phyloP scores from a whole-genome alignment of 1,284 basidiomycete species.

The Trametes sp. region DNA sequence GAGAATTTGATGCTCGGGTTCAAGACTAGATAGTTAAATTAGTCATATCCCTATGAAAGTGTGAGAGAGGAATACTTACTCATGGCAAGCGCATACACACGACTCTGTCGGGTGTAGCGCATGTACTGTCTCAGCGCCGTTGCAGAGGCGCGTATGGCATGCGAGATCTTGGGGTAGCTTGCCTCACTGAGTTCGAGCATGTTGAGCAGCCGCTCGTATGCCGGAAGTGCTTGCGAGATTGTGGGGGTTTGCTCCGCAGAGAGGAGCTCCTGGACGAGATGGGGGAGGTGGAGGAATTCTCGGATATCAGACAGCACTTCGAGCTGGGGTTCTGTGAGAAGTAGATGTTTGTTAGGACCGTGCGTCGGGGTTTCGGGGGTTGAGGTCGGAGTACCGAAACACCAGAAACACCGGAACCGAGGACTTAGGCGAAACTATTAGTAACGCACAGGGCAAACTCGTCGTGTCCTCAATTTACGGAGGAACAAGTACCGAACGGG shows the following conservation, averaged over 20 bases:
- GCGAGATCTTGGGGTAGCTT: slow-evolving; percentile 25
- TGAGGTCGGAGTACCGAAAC: no score
- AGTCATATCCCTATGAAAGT: not conserved
- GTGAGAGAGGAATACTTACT: slow-evolving; percentile 31
- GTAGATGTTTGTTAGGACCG: not conserved
- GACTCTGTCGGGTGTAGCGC: slow-evolving; percentile 32
- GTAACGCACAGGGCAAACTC: no score
- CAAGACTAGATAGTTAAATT: not conserved
- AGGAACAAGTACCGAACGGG: no score
- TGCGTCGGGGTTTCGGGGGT: no score
- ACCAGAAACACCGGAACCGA: no score
- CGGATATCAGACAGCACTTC: slow-evolving; percentile 23
- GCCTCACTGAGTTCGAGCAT: not conserved
- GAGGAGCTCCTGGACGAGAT: slow-evolving; percentile 37
- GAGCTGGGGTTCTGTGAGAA: slow-evolving; percentile 11
- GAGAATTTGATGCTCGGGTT: slow-evolving; percentile 7
- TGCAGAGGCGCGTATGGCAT: slow-evolving; percentile 24
- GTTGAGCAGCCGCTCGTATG: slow-evolving; percentile 19
- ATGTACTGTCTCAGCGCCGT: slow-evolving; percentile 46
- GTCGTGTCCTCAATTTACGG: no score
- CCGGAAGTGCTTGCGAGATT: slow-evolving; percentile 29
- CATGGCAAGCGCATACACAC: slow-evolving; percentile 46
- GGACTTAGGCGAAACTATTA: no score
- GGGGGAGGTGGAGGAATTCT: slow-evolving; percentile 29
- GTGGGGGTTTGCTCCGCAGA: slow-evolving; percentile 41